phyloP scores from a whole-genome alignment of 192 early-diverging fungal genomes.

The Podila clonocystis region DNA sequence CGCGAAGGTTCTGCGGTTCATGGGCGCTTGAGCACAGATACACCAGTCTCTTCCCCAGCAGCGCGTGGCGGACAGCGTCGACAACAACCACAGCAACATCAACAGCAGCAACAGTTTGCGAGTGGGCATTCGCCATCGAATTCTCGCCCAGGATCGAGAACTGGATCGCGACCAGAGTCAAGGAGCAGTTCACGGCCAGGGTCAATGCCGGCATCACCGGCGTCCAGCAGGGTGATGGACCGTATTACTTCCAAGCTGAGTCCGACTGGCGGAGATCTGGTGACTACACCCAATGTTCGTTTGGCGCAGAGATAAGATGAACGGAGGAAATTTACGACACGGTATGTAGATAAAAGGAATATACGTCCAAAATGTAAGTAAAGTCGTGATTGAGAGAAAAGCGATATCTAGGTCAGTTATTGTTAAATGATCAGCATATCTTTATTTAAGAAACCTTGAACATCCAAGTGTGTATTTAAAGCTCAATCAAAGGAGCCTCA shows the following conservation, averaged over 20 bases:
- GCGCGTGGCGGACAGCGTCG: neutral
- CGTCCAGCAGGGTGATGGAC: conserved; percentile 21
- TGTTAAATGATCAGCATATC: too few relatives aligned
- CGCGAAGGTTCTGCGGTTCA: neutral
- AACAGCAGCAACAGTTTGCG: neutral
- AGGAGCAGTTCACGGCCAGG: too few relatives aligned
- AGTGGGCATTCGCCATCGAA: conserved; percentile 10
- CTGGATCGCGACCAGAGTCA: conserved; percentile 21
- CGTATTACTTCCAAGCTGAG: conserved; percentile 16
- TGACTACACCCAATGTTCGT: conserved; percentile 4
- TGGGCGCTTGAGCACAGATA: neutral
- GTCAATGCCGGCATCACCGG: neutral
- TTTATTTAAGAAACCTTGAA: too few relatives aligned
- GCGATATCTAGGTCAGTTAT: too few relatives aligned
- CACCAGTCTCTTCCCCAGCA: neutral
- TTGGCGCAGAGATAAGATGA: conserved; percentile 22
- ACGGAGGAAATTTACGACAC: too few relatives aligned
- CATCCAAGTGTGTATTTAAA: too few relatives aligned
- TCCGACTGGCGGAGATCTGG: neutral
- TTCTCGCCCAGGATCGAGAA: conserved; percentile 9
- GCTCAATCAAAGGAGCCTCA: too few relatives aligned
- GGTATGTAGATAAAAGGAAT: too few relatives aligned
- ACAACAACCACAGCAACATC: neutral
- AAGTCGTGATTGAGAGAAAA: too few relatives aligned
- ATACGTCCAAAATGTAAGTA: too few relatives aligned